Evolutionary conservation across 768 basidiomycete genomes (phyloP), one percentile per base, ranked within the genome.

Genomic region (Mycena belliarum): DNA sequence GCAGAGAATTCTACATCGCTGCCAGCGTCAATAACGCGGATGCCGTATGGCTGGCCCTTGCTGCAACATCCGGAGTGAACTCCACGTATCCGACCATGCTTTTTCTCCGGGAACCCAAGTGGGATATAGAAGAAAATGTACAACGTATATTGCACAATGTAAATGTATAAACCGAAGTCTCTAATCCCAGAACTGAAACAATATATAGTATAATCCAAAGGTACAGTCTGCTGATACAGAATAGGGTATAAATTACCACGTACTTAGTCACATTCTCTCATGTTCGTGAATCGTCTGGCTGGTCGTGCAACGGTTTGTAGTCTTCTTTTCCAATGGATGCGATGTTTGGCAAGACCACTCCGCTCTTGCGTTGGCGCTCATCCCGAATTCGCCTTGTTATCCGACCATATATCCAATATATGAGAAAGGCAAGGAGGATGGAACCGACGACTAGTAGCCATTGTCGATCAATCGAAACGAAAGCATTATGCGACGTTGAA

Each of bases 21-120:
- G 76, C 93, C 38, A 80, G 74, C 24, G 73, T 66, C 61, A 76
- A 82, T 23, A 91, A 97, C 65, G 79, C 79, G 23, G 95, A 98
- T 72, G 83, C 86, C 3, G 87, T 95, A 6, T 98, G 95, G 95
- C 68, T 95, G 46, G 85, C 80, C 8, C 73, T 98, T 57, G 71
- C 72, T 43, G 79, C 80, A 15, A 89, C 89, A 0, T 69, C 72
- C 38, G 78, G 77, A 4, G 69, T 72, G 24, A 45, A 18, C 24
- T 46, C 57, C 8, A 55, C 77, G n/a, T 68, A 74, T 40, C 69
- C 76, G 38, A 68, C 75, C 18, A 73, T 82, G 65, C 57, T 65
- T 15, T 89, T 87, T 65, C 68, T 92, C 73, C 67, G 64, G 56
- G 77, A 83, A 63, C 55, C 62, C n/a, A 78, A 71, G 51, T 93